Conservation (phyloP, 768 basidiomycete species). For the Termitomyces sp. region DNA sequence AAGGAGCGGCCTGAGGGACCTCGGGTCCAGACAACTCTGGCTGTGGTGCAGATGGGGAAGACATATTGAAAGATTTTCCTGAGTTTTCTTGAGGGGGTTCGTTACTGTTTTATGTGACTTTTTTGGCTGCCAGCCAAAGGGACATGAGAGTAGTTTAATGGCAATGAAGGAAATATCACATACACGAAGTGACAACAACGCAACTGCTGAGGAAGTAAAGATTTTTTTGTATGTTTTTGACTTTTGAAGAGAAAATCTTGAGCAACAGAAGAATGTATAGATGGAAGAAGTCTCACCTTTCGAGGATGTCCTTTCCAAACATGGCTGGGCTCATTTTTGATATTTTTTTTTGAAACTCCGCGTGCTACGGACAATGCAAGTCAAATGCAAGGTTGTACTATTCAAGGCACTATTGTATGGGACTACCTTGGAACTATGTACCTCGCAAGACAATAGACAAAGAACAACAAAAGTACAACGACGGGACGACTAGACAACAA, state of each 20-base stretch:
- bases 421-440: no score
- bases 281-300: conserved; percentile 47
- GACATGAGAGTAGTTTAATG: conserved; percentile 14
- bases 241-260: conserved; percentile 40
- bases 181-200: conserved; percentile 70
- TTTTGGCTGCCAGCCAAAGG: conserved; percentile 44
- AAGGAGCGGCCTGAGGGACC: conserved; percentile 30
- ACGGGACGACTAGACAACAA: not conserved
- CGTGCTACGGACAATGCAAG: not conserved
- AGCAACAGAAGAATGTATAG: conserved; percentile 15
- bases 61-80: conserved; percentile 51
- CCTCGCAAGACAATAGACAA: conserved; percentile 1
- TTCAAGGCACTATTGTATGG: conserved; percentile 8
- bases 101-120: conserved; percentile 91
- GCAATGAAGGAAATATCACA: conserved; percentile 22
- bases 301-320: conserved; percentile 60
- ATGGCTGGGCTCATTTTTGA: conserved; percentile 27
- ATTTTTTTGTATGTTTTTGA: conserved; percentile 69
- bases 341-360: conserved; percentile 40
- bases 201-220: conserved; percentile 67
- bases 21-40: conserved; percentile 52
- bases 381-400: not conserved
- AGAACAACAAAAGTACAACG: conserved; percentile 1
- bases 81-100: conserved; percentile 51
- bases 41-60: conserved; percentile 43